Conservation (phyloP, 2,329 filamentous ascomycete species). For the Aspergillus flavus region DNA sequence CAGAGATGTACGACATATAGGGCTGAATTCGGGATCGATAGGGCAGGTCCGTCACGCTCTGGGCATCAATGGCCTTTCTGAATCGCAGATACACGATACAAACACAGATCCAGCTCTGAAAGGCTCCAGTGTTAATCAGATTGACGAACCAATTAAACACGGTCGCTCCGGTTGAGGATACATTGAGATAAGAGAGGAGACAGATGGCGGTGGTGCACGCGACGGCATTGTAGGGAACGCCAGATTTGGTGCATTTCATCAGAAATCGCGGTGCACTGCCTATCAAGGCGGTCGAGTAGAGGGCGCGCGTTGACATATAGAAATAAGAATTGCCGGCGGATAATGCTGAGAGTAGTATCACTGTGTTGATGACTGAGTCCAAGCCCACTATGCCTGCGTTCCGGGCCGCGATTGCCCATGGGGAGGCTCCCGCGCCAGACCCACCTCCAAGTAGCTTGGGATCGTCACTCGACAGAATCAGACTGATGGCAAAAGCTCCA, state of each 20-base stretch:
- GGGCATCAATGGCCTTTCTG: background rate
- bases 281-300: background rate
- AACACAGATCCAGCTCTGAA: background rate
- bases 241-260: background rate
- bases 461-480: background rate
- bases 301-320: background rate
- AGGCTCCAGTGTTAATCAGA: background rate
- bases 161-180: background rate
- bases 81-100: background rate
- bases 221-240: background rate
- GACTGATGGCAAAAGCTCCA: background rate
- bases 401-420: background rate
- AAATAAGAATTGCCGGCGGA: background rate
- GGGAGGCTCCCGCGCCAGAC: background rate
- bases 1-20: background rate
- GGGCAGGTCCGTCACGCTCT: background rate
- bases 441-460: background rate
- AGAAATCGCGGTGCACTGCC: background rate
- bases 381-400: background rate
- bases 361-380: background rate
- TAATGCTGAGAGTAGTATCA: background rate
- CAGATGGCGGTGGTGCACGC: background rate
- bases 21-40: background rate
- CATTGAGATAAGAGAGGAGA: background rate
- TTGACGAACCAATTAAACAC: background rate